Evolutionary conservation across 805 yeast species (phyloP).

Genomic region (Metschnikowia lochheadii): DNA sequence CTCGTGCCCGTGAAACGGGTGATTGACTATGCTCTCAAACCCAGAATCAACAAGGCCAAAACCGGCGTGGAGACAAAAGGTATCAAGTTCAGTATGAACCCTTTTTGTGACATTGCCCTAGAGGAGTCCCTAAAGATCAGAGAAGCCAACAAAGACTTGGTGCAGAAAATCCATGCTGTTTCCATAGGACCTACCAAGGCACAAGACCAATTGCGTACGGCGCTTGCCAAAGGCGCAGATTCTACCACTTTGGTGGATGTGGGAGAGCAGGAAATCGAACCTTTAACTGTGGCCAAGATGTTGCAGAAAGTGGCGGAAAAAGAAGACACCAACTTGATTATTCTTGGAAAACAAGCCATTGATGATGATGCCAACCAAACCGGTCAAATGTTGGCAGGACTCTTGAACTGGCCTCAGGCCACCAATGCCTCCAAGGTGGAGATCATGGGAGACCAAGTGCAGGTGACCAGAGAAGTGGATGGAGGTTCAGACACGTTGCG

Average conservation of each 20-base stretch:
- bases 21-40: conserved; percentile 89
- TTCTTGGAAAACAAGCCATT: conserved; percentile 94
- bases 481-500: conserved; percentile 86
- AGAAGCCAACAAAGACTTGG: conserved; percentile 59
- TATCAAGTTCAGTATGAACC: conserved; percentile 88
- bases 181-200: conserved; percentile 85
- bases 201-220: conserved; percentile 82
- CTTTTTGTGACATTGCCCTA: conserved; percentile 96
- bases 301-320: conserved; percentile 68
- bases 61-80: conserved; percentile 87
- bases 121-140: conserved; percentile 87
- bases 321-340: conserved; percentile 69
- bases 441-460: conserved; percentile 51
- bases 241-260: conserved; percentile 76
- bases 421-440: conserved; percentile 88
- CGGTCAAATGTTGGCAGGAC: conserved; percentile 94
- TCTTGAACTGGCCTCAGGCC: conserved; percentile 94
- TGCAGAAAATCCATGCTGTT: conserved; percentile 84
- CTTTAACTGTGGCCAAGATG: conserved; percentile 84
- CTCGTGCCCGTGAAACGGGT: conserved; percentile 94
- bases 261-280: conserved; percentile 73
- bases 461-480: conserved; percentile 88
- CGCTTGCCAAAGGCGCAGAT: conserved; percentile 94
- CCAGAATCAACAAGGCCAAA: conserved; percentile 81
- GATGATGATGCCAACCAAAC: conserved; percentile 95